Percentiles rank a stretch among this genome's conserved stretches.
These are phyloP conservation scores for Aspergillus indologenus DNA, from an alignment of 495 filamentous ascomycete genomes.

Conservation along the genomic window DNA sequence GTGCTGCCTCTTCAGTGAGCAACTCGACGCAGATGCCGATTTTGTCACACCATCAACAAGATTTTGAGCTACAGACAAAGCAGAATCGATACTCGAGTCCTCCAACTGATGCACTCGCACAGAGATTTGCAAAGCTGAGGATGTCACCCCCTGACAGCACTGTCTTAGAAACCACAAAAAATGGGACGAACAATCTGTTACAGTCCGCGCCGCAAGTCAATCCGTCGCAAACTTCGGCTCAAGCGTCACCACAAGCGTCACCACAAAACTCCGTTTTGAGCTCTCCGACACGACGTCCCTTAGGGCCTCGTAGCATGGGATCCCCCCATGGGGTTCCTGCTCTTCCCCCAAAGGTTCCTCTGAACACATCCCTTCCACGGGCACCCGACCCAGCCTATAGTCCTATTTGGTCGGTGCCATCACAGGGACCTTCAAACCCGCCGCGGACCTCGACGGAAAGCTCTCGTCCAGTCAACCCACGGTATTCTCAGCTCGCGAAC, in stretches of 20 bases:
- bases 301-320: slow-evolving; percentile 58
- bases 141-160: slow-evolving; percentile 22
- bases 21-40: slow-evolving; percentile 41
- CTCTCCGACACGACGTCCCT: slow-evolving; percentile 38
- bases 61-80: slow-evolving; percentile 19
- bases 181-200: slow-evolving; percentile 29
- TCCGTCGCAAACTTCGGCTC: slow-evolving; percentile 26
- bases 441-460: slow-evolving; percentile 48
- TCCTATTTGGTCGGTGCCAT: slow-evolving; percentile 52
- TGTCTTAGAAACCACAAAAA: background rate
- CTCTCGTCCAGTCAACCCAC: slow-evolving; percentile 31
- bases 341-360: slow-evolving; percentile 53
- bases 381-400: slow-evolving; percentile 84
- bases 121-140: slow-evolving; percentile 46
- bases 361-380: slow-evolving; percentile 65
- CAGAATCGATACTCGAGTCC: slow-evolving; percentile 27
- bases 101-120: slow-evolving; percentile 39
- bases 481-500: slow-evolving; percentile 40
- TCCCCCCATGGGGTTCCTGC: slow-evolving; percentile 38
- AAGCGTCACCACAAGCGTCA: slow-evolving; percentile 15
- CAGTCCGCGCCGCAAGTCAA: slow-evolving; percentile 33
- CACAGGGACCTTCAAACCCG: slow-evolving; percentile 45
- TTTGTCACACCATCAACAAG: slow-evolving; percentile 38
- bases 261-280: slow-evolving; percentile 20
- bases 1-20: slow-evolving; percentile 10